Evolutionary conservation across 2,329 filamentous ascomycete species (phyloP), one percentile per base, ranked within the genome.

Genomic region (Phyllosticta ampelicida): DNA sequence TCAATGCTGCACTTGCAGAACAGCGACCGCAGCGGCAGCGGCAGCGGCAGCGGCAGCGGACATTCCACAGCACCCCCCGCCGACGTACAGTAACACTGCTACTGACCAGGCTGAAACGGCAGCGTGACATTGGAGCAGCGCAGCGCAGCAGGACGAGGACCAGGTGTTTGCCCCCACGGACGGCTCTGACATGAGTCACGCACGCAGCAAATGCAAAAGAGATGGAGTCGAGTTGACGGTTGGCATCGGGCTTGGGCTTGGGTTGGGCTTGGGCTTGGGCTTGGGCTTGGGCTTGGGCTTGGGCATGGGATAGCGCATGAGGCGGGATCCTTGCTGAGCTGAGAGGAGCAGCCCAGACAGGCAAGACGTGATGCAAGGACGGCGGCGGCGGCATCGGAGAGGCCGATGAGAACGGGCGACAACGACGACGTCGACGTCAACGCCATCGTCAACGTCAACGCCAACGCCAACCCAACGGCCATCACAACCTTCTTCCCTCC

Each of bases 351-450:
- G 55, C 55, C 55, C 44, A 57, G 50, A 44, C 50, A 50, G 29
- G 55, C 55, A 48, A 51, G 50, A 59, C 23, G 56, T 20, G 44
- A 51, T 58, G 56, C 56, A 58, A 58, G 56, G 56, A 58, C 50
- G 49, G 26, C n/a, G 49, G 54, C 26, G 48, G 21, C 55, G 49
- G 56, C 49, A 21, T 28, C 51, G 56, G 56, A 54, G 51, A 48
- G 56, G 49, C 36, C 56, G 56, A n/a, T 54, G 56, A 54, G 51
- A 48, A 52, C 50, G 16, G 51, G 36, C 9, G 30, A 50, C 48
- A n/a, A 23, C 9, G 50, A n/a, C n/a, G n/a, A n/a, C n/a, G n/a
- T n/a, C n/a, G n/a, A n/a, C n/a, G n/a, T n/a, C n/a, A n/a, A n/a
- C n/a, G n/a, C n/a, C n/a, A n/a, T n/a, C n/a, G n/a, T n/a, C n/a